phyloP scores from a whole-genome alignment of 306 rosid genomes.

The Cucumis melo region DNA sequence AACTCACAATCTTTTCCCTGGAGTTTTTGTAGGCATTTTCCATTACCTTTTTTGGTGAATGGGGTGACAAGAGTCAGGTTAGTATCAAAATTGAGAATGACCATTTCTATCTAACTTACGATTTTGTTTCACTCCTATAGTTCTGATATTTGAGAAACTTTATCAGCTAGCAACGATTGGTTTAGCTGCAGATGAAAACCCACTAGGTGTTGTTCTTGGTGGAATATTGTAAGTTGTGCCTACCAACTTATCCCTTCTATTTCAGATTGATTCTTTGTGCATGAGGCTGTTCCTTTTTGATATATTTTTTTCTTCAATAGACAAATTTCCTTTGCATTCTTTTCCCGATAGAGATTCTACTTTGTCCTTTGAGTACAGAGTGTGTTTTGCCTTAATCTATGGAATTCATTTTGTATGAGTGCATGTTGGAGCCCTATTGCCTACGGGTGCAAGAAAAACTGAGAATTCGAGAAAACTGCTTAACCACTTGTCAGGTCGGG shows the following conservation, averaged over 20 bases:
- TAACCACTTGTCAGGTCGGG: no score
- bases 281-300: not conserved
- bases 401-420: not conserved
- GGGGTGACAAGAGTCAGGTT: conserved; percentile 99
- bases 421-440: not conserved
- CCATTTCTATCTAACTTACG: not conserved
- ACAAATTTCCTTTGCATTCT: not conserved
- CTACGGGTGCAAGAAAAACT: no score
- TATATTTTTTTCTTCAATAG: not conserved
- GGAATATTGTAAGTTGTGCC: conserved; percentile 66
- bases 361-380: not conserved
- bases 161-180: conserved; percentile 86
- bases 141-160: conserved; percentile 15
- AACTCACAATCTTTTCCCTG: conserved; percentile 12
- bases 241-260: not conserved
- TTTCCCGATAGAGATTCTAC: not conserved
- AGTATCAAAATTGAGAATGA: conserved; percentile 7
- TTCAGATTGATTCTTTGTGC: not conserved
- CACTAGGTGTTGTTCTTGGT: conserved; percentile 87
- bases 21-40: conserved; percentile 67
- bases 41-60: conserved; percentile 89
- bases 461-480: no score
- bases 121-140: conserved; percentile 3
- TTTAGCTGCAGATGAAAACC: conserved; percentile 90
- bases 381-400: not conserved